Percentiles rank a stretch among this genome's conserved stretches.
Evolutionary conservation across 2,329 filamentous ascomycete genomes (phyloP).

Genomic region (Tolypocladium inflatum): DNA sequence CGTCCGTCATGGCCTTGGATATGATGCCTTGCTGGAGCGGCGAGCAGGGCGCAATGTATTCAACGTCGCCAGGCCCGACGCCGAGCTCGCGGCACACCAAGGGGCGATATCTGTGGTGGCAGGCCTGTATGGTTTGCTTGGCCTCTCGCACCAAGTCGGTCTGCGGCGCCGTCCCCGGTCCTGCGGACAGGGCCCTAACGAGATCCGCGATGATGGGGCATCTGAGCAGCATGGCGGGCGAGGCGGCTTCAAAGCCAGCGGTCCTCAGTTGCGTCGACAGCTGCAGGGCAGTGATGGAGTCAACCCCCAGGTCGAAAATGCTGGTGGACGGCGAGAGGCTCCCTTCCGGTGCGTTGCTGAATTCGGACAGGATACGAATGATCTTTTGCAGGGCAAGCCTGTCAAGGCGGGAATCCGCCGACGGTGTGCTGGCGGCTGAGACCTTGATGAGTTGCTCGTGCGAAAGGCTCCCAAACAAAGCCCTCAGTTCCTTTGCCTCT

Average conservation of each 20-base stretch:
- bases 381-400: slow-evolving; percentile 35
- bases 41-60: slow-evolving; percentile 74
- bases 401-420: slow-evolving; percentile 17
- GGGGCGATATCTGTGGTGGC: slow-evolving; percentile 49
- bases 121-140: slow-evolving; percentile 53
- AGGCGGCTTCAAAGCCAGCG: slow-evolving; percentile 49
- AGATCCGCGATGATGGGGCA: slow-evolving; percentile 43
- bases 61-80: slow-evolving; percentile 44
- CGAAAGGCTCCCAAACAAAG: slow-evolving; percentile 53
- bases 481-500: slow-evolving; percentile 60
- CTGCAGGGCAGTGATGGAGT: slow-evolving; percentile 75
- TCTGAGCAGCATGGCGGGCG: slow-evolving; percentile 58
- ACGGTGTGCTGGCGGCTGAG: slow-evolving; percentile 18
- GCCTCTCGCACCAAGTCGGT: slow-evolving; percentile 31
- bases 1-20: slow-evolving; percentile 51
- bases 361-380: slow-evolving; percentile 41
- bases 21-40: slow-evolving; percentile 82
- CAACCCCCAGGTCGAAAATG: slow-evolving; percentile 78
- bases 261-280: slow-evolving; percentile 56
- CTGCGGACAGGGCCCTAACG: slow-evolving; percentile 22
- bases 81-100: slow-evolving; percentile 42
- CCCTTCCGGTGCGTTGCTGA: slow-evolving; percentile 34
- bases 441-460: slow-evolving; percentile 52
- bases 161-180: neutral
- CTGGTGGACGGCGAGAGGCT: slow-evolving; percentile 48